Evolutionary conservation across 495 filamentous ascomycete genomes (phyloP), one percentile per base, ranked within the genome.

Genomic region (Pyrenula aspistea): DNA sequence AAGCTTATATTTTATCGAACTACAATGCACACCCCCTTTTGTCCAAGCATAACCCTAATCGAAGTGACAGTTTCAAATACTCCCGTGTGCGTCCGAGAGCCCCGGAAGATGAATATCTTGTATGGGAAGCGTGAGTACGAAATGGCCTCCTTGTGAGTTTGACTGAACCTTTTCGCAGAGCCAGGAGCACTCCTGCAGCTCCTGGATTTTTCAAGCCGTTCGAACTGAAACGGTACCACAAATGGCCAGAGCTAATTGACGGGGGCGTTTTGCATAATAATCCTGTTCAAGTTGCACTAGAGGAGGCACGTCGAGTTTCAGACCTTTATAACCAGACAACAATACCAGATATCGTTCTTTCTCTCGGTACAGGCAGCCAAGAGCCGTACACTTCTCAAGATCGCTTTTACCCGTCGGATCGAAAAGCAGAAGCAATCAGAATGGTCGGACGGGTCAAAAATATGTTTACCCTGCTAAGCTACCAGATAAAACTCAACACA

Each of bases 101-200:
- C n/a, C n/a, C n/a, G n/a, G n/a, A n/a, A n/a, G n/a, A n/a, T 48
- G 42, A 48, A 48, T 19, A 11, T 11, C 42, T 11, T 48, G 42
- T 68, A 2, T 79, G 75, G 76, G 73, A 81, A 68, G 74, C 71
- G 2, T n/a, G n/a, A n/a, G n/a, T n/a, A n/a, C n/a, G n/a, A n/a
- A n/a, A n/a, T n/a, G n/a, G n/a, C n/a, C n/a, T n/a, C n/a, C n/a
- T n/a, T n/a, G n/a, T n/a, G n/a, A n/a, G n/a, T n/a, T n/a, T n/a
- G n/a, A n/a, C n/a, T n/a, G n/a, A n/a, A n/a, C n/a, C n/a, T n/a
- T n/a, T n/a, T n/a, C n/a, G n/a, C n/a, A n/a, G n/a, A n/a, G 72
- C 71, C n/a, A 68, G 77, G 3, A 73, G 75, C 21, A 75, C 79
- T 2, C 67, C 76, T 12, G 76, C 77, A 2, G 68, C 73, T 10